Evolutionary conservation across 768 basidiomycete species (phyloP), one percentile per base, ranked within the genome.

Genomic region (Pleurotus salmoneostramineus): DNA sequence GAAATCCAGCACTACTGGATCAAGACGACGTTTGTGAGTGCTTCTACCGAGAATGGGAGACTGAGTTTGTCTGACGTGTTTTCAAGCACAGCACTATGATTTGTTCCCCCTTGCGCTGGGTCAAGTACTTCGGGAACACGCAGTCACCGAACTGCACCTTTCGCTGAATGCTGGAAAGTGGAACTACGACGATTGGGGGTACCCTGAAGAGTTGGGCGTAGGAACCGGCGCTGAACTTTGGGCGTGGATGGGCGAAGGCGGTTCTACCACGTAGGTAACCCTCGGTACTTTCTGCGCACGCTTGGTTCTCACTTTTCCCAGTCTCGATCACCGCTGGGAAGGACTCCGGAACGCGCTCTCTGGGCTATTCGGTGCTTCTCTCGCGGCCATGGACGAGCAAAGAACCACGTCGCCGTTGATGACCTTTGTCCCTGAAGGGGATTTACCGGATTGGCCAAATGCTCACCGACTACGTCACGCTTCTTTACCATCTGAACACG

Each of bases 291-390:
- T 7, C 21, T 17, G 2, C 27, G 11, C 8, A 14, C 10, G 31
- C 7, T 10, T 52, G 47, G 27, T 17, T 12, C 31, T 62, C 27
- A 61, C 56, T 40, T 45, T 21, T 45, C 56, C 58, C 40, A 93
- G 91, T 17, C 73, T 89, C 33, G 88, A 92, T 60, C 77, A 81
- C 47, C 83, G 90, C 31, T 98, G 95, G 95, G 79, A 80, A 59
- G 88, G 87, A 6, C 80, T 97, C 3, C 85, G 93, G 21, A 95
- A 96, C 65, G 88, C 93, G 5, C 79, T 98, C 2, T 89, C 94
- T 0, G 97, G 97, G 15, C 76, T 98, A 3, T 98, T 99, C 73
- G 98, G 97, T 64, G 93, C 96, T 7, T 94, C 93, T 3, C 79
- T 98, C 0, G 91, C 88, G 11, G 82, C 85, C 46, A 71, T 93